Evolutionary conservation across 2,329 filamentous ascomycete genomes (phyloP).

Genomic region (Cladosporium austrohemisphaericum): DNA sequence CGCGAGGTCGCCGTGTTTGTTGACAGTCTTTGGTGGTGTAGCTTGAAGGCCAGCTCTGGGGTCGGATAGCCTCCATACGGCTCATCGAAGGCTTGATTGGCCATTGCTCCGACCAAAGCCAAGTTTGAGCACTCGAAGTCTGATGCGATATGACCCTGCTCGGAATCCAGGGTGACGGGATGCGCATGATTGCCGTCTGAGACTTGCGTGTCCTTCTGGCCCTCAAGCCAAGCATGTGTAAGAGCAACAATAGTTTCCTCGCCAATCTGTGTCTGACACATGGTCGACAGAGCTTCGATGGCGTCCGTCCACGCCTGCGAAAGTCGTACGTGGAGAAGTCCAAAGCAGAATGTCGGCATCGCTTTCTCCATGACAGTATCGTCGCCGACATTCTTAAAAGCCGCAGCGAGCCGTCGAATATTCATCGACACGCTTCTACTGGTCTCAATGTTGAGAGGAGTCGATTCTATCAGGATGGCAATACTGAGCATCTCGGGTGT

Average conservation of each 20-base stretch:
- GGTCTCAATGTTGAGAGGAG: slow-evolving; percentile 71
- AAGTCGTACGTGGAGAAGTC: slow-evolving; percentile 79
- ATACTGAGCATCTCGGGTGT: slow-evolving; percentile 53
- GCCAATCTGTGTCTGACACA: slow-evolving; percentile 66
- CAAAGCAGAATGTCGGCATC: slow-evolving; percentile 80
- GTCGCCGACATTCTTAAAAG: slow-evolving; percentile 58
- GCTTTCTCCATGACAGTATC: slow-evolving; percentile 66
- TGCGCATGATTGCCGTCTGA: background rate
- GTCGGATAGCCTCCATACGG: slow-evolving; percentile 37
- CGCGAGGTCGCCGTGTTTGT: slow-evolving; percentile 39
- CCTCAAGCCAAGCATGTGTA: slow-evolving; percentile 70
- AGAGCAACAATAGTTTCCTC: slow-evolving; percentile 69
- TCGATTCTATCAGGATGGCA: slow-evolving; percentile 77
- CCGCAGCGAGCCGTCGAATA: slow-evolving; percentile 68
- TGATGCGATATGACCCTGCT: slow-evolving; percentile 46
- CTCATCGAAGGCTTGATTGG: slow-evolving; percentile 51
- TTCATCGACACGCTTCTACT: slow-evolving; percentile 78
- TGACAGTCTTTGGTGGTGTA: slow-evolving; percentile 18
- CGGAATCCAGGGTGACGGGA: slow-evolving; percentile 21
- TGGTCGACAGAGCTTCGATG: slow-evolving; percentile 68
- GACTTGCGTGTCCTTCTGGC: slow-evolving; percentile 8
- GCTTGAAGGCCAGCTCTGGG: slow-evolving; percentile 9
- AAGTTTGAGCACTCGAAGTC: slow-evolving; percentile 86
- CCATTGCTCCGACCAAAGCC: slow-evolving; percentile 53
- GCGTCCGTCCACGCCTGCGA: slow-evolving; percentile 86